Percentiles rank a stretch among this genome's conserved stretches.
Evolutionary conservation across 2,329 filamentous ascomycete species (phyloP).

Genomic region (Diaporthe vexans): DNA sequence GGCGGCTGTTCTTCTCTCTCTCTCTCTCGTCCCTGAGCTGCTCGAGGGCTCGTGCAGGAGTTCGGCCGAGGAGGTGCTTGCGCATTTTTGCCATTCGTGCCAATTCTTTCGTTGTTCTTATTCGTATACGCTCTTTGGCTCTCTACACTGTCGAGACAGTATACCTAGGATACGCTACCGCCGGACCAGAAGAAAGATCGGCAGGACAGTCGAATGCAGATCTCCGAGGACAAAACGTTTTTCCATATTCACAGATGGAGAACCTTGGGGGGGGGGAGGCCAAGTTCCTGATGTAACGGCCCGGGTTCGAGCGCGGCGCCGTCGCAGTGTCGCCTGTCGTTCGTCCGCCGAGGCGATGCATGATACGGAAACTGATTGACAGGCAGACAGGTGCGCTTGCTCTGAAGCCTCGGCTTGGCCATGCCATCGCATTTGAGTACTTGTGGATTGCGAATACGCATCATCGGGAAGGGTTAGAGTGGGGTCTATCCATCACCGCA

Average conservation of each 20-base stretch:
- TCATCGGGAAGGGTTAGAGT: not conserved
- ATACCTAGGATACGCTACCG: not conserved
- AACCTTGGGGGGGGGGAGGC: not conserved
- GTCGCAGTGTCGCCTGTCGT: not conserved
- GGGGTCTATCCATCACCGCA: slow-evolving; percentile 1
- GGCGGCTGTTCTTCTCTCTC: too few species aligned
- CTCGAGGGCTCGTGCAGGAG: slow-evolving; percentile 4
- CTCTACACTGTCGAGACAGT: not conserved
- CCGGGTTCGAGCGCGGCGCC: not conserved
- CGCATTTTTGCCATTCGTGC: not conserved
- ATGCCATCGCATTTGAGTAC: too few species aligned
- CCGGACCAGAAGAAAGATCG: not conserved
- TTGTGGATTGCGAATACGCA: too few species aligned
- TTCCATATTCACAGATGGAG: not conserved
- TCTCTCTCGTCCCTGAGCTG: not conserved
- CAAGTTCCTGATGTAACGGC: not conserved
- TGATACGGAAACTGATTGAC: not conserved
- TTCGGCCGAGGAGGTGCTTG: not conserved
- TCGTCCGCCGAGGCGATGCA: slow-evolving; percentile 1
- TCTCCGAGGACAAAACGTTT: slow-evolving; percentile 27
- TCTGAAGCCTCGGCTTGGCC: not conserved
- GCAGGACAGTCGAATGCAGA: not conserved
- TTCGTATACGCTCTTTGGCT: not conserved
- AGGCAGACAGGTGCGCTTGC: not conserved
- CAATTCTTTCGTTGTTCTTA: not conserved